phyloP scores from a whole-genome alignment of 176 grass and related monocot genomes.

The Triticum aestivum region IWGSC_CS_RefSeq_v2.1 NC_057798.1:739691611-739692110 shows the following conservation, averaged over 20 bases:
- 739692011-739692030: too few species aligned
- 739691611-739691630: not conserved
- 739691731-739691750: not conserved
- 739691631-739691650: not conserved
- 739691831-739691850: not conserved
- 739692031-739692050: too few species aligned
- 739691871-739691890: not conserved
- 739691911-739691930: too few species aligned
- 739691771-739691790: not conserved
- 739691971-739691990: too few species aligned
- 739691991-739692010: too few species aligned
- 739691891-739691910: not conserved
- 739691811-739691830: not conserved
- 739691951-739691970: too few species aligned
- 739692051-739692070: not conserved
- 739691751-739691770: not conserved
- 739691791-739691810: not conserved
- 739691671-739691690: not conserved
- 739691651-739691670: not conserved
- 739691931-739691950: too few species aligned
- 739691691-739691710: not conserved
- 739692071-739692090: too few species aligned
- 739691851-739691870: not conserved
- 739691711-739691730: not conserved
- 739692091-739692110: not conserved